Evolutionary conservation across 441 rosid species (phyloP).

Genomic region (Arabidopsis hybrid): DNA sequence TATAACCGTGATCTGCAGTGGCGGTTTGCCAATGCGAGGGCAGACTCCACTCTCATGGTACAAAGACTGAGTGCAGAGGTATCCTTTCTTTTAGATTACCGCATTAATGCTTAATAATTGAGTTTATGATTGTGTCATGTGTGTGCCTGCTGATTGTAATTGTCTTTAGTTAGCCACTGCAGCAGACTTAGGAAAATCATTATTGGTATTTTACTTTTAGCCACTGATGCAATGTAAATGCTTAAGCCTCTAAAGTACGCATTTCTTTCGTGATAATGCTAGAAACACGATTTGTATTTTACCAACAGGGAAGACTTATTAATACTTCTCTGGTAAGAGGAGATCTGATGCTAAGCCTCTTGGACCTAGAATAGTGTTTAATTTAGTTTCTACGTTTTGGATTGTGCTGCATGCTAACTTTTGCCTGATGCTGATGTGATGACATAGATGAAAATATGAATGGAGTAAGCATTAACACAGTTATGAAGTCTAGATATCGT

Average conservation of each 20-base stretch:
- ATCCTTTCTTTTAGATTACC: conserved; percentile 16
- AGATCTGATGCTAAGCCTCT: conserved; percentile 10
- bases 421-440: neutral
- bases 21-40: conserved; percentile 71
- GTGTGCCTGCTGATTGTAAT: neutral
- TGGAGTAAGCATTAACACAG: neutral
- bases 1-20: conserved; percentile 66
- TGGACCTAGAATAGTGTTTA: neutral
- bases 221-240: conserved; percentile 3
- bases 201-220: conserved; percentile 1
- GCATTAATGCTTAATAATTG: neutral
- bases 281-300: too few relatives aligned
- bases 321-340: neutral
- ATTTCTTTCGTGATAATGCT: conserved; percentile 8
- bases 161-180: conserved; percentile 18
- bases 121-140: neutral
- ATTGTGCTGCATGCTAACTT: conserved; percentile 1
- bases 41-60: conserved; percentile 57
- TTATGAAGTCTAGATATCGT: conserved; percentile 20
- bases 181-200: conserved; percentile 10
- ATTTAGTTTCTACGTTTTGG: conserved; percentile 4
- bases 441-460: neutral
- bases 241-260: neutral
- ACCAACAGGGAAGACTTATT: neutral
- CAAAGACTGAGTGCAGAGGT: conserved; percentile 68